A percentile compares a stretch with the other conserved stretches of the same genome.
Evolutionary conservation across 108 stramenopile genomes (phyloP).

Genomic region (Cyclotella baltica): DNA sequence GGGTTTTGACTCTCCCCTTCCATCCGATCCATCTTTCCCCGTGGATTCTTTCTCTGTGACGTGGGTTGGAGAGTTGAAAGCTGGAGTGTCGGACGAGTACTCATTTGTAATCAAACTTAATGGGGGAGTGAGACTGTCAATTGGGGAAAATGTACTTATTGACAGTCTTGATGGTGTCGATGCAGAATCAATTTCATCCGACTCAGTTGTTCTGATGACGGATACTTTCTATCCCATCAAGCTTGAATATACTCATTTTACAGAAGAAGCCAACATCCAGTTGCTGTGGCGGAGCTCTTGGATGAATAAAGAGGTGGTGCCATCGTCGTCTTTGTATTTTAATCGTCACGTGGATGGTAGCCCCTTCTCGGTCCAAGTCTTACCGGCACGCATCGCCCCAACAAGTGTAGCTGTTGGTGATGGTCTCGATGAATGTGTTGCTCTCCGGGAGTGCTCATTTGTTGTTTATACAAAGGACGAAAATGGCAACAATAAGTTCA

Average conservation of each 20-base stretch:
- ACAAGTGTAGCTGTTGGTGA: slow-evolving; percentile 59
- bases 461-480: slow-evolving; percentile 64
- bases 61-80: slow-evolving; percentile 68
- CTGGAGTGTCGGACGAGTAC: slow-evolving; percentile 49
- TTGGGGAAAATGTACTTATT: slow-evolving; percentile 55
- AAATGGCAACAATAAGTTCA: slow-evolving; percentile 63
- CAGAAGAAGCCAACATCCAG: slow-evolving; percentile 55
- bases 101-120: slow-evolving; percentile 54
- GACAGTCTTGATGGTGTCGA: slow-evolving; percentile 38
- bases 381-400: slow-evolving; percentile 31
- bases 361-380: slow-evolving; percentile 43
- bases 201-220: slow-evolving; percentile 17
- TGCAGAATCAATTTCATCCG: slow-evolving; percentile 14
- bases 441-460: slow-evolving; percentile 65
- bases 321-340: slow-evolving; percentile 59
- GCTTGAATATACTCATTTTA: slow-evolving; percentile 59
- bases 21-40: slow-evolving; percentile 57
- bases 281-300: slow-evolving; percentile 52
- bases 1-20: slow-evolving; percentile 65
- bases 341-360: slow-evolving; percentile 57
- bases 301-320: slow-evolving; percentile 45
- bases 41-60: slow-evolving; percentile 75
- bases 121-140: slow-evolving; percentile 44
- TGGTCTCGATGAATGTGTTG: slow-evolving; percentile 60
- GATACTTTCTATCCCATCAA: slow-evolving; percentile 55